A percentile compares a stretch with the other conserved stretches of the same genome.
phyloP scores from a whole-genome alignment of 2,329 filamentous ascomycete species.

The Plenodomus tracheiphilus region DNA sequence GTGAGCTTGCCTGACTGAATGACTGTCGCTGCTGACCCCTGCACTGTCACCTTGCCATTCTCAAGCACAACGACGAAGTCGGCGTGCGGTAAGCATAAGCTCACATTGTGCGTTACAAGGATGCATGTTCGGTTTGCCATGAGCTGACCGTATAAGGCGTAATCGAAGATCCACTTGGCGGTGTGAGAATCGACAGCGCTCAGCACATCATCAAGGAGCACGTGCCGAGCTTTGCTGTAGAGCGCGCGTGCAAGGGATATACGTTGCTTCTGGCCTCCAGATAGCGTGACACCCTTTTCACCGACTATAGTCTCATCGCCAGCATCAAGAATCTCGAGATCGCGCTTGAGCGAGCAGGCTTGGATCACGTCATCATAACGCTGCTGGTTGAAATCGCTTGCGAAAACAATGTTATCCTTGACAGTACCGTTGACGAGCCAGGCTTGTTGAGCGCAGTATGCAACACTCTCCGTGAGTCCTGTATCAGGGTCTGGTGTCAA shows the following conservation, averaged over 20 bases:
- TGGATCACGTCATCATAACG: constrained; percentile 87
- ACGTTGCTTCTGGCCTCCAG: constrained; percentile 95
- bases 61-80: constrained; percentile 83
- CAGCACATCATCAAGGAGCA: constrained; percentile 91
- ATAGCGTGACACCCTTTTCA: constrained; percentile 95
- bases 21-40: constrained; percentile 77
- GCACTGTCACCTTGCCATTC: constrained; percentile 76
- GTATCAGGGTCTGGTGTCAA: constrained; percentile 80
- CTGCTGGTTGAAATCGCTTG: constrained; percentile 75
- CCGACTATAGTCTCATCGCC: constrained; percentile 94
- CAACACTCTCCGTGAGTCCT: constrained; percentile 85
- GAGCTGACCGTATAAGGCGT: constrained; percentile 85
- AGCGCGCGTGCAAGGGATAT: constrained; percentile 95
- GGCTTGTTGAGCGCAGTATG: constrained; percentile 94
- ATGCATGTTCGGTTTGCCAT: constrained; percentile 92
- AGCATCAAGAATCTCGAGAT: constrained; percentile 87
- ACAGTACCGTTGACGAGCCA: constrained; percentile 97
- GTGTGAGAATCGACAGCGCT: constrained; percentile 98
- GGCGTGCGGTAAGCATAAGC: constrained; percentile 80
- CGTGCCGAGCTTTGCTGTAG: constrained; percentile 91
- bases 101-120: constrained; percentile 91
- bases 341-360: constrained; percentile 87
- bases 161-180: constrained; percentile 95
- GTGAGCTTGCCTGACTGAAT: constrained; percentile 87
- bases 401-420: constrained; percentile 93